Evolutionary conservation across 176 grass and related monocot species (phyloP), one percentile per base, ranked within the genome.

Genomic region (Coix lacrymajobi): DNA sequence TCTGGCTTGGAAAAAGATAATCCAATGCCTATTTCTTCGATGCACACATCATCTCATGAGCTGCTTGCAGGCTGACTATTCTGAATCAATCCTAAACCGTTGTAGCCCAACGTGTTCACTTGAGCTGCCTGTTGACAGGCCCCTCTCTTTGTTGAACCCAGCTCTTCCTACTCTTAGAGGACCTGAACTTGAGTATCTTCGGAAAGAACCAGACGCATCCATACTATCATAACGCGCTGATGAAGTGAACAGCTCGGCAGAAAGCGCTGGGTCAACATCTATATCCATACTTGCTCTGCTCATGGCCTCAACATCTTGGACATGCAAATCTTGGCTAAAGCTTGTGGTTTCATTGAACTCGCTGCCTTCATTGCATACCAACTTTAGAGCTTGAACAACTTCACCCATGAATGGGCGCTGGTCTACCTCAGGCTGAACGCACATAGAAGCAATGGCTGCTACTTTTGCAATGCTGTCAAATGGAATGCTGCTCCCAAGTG

Each of bases 401-500:
- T 99, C 97, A 29, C 96, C 93, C 97, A 99, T 99, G 67, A 99
- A 94, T 17, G 97, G 97, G 29, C 97, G 85, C 30, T 99, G 97
- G 68, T 99, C 91, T 8, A 99, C 97, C 87, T 99, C 96, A 69
- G 96, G 96, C 81, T 99, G 96, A 52, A 99, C 93, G 9, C 96
- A 99, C 96, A 99, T 99, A 39, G 93, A 99, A 84, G 93, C 93
- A 83, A 99, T 99, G 37, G 97, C 97, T 85, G 93, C 93, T 66
- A 96, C 93, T 81, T 94, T 99, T 16, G 93, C 91, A 17, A 94
- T 60, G 73, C 82, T 88, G 80, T 93, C 93, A 77, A 93, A 91
- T 48, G 85, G 79, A 75, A 91, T 86, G 65, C 43, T 83, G n/a
- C 34, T 82, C 75, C 85, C 87, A 40, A 98, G 83, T 73, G 93